Conservation (phyloP, 306 rosid species). For the Sophora flavescens region DNA sequence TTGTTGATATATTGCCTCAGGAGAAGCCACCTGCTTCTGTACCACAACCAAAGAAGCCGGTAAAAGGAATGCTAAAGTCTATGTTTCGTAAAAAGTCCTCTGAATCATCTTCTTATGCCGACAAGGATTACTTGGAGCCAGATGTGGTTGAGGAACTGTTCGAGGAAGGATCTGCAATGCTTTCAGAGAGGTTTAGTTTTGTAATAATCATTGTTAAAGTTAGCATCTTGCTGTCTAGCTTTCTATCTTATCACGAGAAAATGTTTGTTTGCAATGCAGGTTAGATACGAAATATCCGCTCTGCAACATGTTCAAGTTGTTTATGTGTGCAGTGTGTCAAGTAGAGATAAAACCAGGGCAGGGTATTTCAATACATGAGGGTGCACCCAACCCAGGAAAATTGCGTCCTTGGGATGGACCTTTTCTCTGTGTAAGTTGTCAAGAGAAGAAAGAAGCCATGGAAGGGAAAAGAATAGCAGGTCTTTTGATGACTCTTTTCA, state of each 20-base stretch:
- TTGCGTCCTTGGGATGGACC: conserved; percentile 99
- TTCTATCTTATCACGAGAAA: conserved; percentile 40
- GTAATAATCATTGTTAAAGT: conserved; percentile 13
- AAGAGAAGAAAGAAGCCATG: conserved; percentile 99
- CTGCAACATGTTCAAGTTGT: conserved; percentile 98
- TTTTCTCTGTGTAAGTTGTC: conserved; percentile 94
- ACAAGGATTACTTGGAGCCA: conserved; percentile 81
- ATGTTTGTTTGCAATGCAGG: conserved; percentile 68
- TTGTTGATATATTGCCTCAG: conserved; percentile 81
- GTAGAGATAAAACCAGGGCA: conserved; percentile 91
- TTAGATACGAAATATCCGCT: conserved; percentile 90
- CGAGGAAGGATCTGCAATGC: conserved; percentile 98
- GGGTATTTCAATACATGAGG: conserved; percentile 88
- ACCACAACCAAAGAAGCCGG: conserved; percentile 70
- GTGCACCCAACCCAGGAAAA: conserved; percentile 64
- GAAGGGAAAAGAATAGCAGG: conserved; percentile 89
- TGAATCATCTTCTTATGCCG: conserved; percentile 77
- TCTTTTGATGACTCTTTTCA: conserved; percentile 44
- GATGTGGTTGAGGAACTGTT: conserved; percentile 83
- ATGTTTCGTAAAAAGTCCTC: conserved; percentile 83
- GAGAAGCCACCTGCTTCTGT: conserved; percentile 74
- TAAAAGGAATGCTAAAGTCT: conserved; percentile 82
- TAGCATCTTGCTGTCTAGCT: conserved; percentile 9
- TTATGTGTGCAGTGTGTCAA: conserved; percentile 97
- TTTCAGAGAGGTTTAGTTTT: conserved; percentile 85